Evolutionary conservation across 2,329 filamentous ascomycete species (phyloP), one percentile per base, ranked within the genome.

Genomic region (Aquanectria penicillioides): DNA sequence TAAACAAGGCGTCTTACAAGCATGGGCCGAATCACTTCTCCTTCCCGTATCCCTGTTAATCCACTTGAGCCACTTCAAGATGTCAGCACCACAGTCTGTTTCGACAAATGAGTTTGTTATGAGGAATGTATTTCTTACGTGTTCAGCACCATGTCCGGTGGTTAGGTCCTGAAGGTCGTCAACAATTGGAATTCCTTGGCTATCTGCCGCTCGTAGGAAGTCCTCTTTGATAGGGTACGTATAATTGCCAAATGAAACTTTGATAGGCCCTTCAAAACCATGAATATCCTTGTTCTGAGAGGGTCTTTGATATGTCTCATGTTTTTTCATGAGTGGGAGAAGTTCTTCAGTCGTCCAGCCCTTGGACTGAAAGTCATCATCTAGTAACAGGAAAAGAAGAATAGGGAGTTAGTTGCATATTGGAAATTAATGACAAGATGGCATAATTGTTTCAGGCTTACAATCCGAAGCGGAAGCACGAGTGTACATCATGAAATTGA

Each of bases 61-160:
- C 91, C 91, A 94, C 76, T 94, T 93, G 54, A 94, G 78, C 91
- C 91, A 94, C n/a, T n/a, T n/a, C n/a, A n/a, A n/a, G n/a, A n/a
- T n/a, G n/a, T n/a, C n/a, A n/a, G n/a, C n/a, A n/a, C n/a, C n/a
- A n/a, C n/a, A n/a, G n/a, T n/a, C n/a, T n/a, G n/a, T n/a, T n/a
- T n/a, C n/a, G n/a, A n/a, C n/a, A n/a, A n/a, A n/a, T n/a, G n/a
- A n/a, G n/a, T n/a, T n/a, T n/a, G n/a, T n/a, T n/a, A n/a, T n/a
- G n/a, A n/a, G n/a, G n/a, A n/a, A n/a, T n/a, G n/a, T n/a, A n/a
- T n/a, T n/a, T n/a, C n/a, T n/a, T n/a, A n/a, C n/a, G 64, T 93
- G 90, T 76, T 93, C 90, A 40, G 90, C 91, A 62, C 91, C 91
- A 58, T 88, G 86, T 12, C 78, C 88, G 1, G 88, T 91, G 23